phyloP scores from a whole-genome alignment of 2,329 filamentous ascomycete genomes.

The Phoma sp. region DNA sequence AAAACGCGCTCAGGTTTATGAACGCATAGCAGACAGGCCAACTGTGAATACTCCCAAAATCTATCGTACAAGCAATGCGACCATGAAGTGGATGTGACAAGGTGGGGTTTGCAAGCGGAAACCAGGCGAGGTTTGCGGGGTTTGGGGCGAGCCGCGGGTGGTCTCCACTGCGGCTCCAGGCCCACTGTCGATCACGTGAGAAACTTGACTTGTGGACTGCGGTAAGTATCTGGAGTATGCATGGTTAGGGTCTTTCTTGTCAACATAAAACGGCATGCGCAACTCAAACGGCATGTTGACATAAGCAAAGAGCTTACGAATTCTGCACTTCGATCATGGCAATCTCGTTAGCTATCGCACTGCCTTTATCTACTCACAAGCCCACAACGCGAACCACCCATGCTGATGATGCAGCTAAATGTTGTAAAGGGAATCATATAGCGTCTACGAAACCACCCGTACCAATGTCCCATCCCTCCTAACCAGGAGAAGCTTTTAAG shows the following conservation, averaged over 20 bases:
- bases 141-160: conserved; percentile 8
- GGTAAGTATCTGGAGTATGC: too few species aligned
- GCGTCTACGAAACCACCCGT: conserved; percentile 21
- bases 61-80: conserved; percentile 13
- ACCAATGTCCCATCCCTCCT: conserved; percentile 8
- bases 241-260: too few species aligned
- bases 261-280: too few species aligned
- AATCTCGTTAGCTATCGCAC: conserved; percentile 1
- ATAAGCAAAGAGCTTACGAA: too few species aligned
- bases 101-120: neutral
- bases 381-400: conserved; percentile 6
- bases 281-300: too few species aligned
- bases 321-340: too few species aligned
- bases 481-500: conserved; percentile 23
- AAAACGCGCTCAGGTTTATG: neutral
- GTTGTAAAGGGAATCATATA: conserved; percentile 27
- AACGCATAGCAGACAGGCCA: neutral
- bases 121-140: conserved; percentile 21
- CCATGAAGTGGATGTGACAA: conserved; percentile 1
- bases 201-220: too few species aligned
- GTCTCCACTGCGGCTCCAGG: conserved; percentile 1
- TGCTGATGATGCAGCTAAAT: conserved; percentile 16
- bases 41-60: neutral
- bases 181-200: conserved; percentile 2
- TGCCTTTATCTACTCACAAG: conserved; percentile 8